Evolutionary conservation across 2,329 filamentous ascomycete species (phyloP).

Genomic region (Leptographium galeiforme): DNA sequence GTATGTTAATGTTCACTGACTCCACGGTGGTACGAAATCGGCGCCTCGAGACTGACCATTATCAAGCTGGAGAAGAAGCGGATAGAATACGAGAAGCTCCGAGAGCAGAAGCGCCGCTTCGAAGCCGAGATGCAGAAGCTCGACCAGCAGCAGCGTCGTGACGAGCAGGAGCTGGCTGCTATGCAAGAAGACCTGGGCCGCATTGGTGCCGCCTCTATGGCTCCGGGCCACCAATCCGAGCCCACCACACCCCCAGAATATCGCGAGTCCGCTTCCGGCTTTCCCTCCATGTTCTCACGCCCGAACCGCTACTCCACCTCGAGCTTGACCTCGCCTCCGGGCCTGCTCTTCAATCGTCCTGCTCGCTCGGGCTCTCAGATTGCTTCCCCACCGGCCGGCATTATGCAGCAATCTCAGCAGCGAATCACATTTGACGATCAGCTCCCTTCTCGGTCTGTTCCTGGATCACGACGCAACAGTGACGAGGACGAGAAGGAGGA

Average conservation of each 20-base stretch:
- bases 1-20: too few species aligned
- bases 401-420: constrained; percentile 27
- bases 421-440: constrained; percentile 49
- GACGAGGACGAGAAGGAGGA: constrained; percentile 81
- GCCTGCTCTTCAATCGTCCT: constrained; percentile 53
- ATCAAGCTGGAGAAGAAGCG: constrained; percentile 86
- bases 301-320: constrained; percentile 83
- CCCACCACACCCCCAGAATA: constrained; percentile 94
- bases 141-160: constrained; percentile 69
- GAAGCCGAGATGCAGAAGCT: constrained; percentile 86
- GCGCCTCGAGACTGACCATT: too few species aligned
- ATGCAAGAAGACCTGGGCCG: constrained; percentile 67
- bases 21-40: too few species aligned
- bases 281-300: constrained; percentile 67
- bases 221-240: constrained; percentile 70
- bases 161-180: constrained; percentile 72
- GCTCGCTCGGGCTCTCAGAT: constrained; percentile 67
- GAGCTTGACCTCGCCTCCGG: constrained; percentile 70
- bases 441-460: constrained; percentile 72
- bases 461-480: constrained; percentile 77
- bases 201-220: constrained; percentile 27
- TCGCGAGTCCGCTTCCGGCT: constrained; percentile 56
- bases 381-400: constrained; percentile 59
- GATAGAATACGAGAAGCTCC: constrained; percentile 78
- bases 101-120: constrained; percentile 78